Evolutionary conservation across 1,139 yeast genomes (phyloP).

Genomic region (Meyerozyma carpophila): DNA sequence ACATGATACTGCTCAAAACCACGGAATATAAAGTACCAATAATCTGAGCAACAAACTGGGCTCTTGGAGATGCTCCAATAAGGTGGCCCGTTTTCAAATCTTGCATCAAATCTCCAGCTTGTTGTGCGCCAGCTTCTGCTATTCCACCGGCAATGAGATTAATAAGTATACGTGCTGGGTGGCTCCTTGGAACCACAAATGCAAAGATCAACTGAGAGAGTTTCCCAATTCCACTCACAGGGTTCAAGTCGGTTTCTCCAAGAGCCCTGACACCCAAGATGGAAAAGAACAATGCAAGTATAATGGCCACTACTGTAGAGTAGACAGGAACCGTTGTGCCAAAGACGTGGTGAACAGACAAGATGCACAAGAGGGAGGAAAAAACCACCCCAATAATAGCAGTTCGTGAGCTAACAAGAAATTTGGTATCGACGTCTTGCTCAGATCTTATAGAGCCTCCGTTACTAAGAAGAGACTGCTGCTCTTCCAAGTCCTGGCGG

Average conservation of each 20-base stretch:
- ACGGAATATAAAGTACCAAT: slow-evolving; percentile 86
- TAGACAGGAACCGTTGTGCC: slow-evolving; percentile 68
- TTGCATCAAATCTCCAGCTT: slow-evolving; percentile 97
- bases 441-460: slow-evolving; percentile 2
- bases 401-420: slow-evolving; percentile 46
- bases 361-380: slow-evolving; percentile 64
- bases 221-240: slow-evolving; percentile 95
- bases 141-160: slow-evolving; percentile 94
- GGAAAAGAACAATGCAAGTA: slow-evolving; percentile 73
- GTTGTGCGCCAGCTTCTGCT: slow-evolving; percentile 98
- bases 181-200: slow-evolving; percentile 63
- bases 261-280: slow-evolving; percentile 87
- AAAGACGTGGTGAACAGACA: slow-evolving; percentile 61
- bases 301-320: slow-evolving; percentile 61
- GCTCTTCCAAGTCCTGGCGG: not conserved
- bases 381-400: slow-evolving; percentile 57
- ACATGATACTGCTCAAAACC: slow-evolving; percentile 72
- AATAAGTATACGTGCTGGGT: slow-evolving; percentile 77
- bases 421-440: slow-evolving; percentile 18
- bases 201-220: slow-evolving; percentile 88
- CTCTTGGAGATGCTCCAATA: slow-evolving; percentile 86
- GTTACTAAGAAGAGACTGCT: slow-evolving; percentile 1
- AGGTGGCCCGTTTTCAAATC: slow-evolving; percentile 93
- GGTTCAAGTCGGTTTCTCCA: slow-evolving; percentile 95
- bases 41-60: slow-evolving; percentile 86